phyloP scores from a whole-genome alignment of 306 rosid species.

The Fagus crenata region DNA sequence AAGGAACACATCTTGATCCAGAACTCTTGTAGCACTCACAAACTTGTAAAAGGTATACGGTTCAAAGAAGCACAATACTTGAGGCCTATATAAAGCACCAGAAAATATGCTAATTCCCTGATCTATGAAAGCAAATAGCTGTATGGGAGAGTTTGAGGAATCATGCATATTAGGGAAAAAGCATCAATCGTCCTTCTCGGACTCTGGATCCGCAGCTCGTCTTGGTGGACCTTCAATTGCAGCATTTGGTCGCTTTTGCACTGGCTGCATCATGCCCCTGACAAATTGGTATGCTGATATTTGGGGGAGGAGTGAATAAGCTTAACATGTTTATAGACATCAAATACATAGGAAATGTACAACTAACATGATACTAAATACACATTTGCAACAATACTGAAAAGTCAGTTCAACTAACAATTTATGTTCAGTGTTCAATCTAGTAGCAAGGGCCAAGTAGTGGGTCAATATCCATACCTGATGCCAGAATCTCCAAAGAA shows the following conservation, averaged over 20 bases:
- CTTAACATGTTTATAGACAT: neutral
- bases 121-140: too few relatives aligned
- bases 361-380: too few relatives aligned
- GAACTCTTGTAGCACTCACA: too few relatives aligned
- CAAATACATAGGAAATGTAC: too few relatives aligned
- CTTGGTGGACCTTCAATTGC: slow-evolving; percentile 13
- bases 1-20: too few relatives aligned
- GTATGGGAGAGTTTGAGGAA: too few relatives aligned
- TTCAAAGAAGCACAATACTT: too few relatives aligned
- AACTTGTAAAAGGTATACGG: too few relatives aligned
- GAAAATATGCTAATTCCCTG: too few relatives aligned
- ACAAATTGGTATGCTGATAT: slow-evolving; percentile 38
- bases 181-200: slow-evolving; percentile 37
- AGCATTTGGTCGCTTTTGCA: slow-evolving; percentile 24
- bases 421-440: slow-evolving; percentile 2
- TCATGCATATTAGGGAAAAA: neutral
- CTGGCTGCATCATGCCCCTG: slow-evolving; percentile 29
- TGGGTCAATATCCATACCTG: slow-evolving; percentile 35
- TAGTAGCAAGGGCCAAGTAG: neutral
- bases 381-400: neutral
- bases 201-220: slow-evolving; percentile 32
- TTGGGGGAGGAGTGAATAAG: slow-evolving; percentile 15
- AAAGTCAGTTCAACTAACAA: neutral
- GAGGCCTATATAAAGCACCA: too few relatives aligned
- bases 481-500: slow-evolving; percentile 26